Evolutionary conservation across 352 stramenopile species (phyloP), one percentile per base, ranked within the genome.

Genomic region (Paralagenidium karlingii): DNA sequence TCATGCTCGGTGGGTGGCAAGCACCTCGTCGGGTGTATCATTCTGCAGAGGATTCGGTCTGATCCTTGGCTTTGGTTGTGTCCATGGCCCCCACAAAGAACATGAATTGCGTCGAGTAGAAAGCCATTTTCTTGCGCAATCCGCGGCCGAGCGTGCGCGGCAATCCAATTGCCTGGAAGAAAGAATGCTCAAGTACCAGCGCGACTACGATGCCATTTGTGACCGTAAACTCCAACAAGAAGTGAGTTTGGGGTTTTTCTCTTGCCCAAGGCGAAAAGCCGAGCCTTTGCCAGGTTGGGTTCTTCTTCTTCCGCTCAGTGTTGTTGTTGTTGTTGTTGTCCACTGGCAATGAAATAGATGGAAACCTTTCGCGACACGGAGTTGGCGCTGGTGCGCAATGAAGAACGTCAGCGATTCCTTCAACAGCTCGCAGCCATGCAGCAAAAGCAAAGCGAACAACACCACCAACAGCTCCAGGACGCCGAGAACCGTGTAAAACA

Each of bases 41-140:
- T n/a, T n/a, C n/a, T n/a, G n/a, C n/a, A n/a, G 22, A 36, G 3
- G 30, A 7, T 7, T 22, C 19, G 19, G 30, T 20, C 7, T 22
- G 7, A 36, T 36, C 7, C 22, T 22, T 36, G 19, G 30, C 30
- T 20, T 7, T 20, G 3, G 8, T 22, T 36, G 3, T 3, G 3
- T 36, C 3, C 19, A 3, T 20, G 7, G 22, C 22, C 3, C 22
- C 19, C 7, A n/a, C 30, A 9, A 29, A 77, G 73, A 86, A 32
- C 70, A 77, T 29, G 55, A 86, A 39, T 53, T 86, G 11, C 64
- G 68, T 19, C 53, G 67, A 0, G 65, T 86, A n/a, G 73, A 86
- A 41, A 79, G 39, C 11, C 49, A 54, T 21, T 86, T 77, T 30
- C 39, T 83, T 8, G 52, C 42, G 11, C 53, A 80, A 40, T 63